Conservation (phyloP, 257 asterid genomes). For the Paraleonurus japonicus region DNA sequence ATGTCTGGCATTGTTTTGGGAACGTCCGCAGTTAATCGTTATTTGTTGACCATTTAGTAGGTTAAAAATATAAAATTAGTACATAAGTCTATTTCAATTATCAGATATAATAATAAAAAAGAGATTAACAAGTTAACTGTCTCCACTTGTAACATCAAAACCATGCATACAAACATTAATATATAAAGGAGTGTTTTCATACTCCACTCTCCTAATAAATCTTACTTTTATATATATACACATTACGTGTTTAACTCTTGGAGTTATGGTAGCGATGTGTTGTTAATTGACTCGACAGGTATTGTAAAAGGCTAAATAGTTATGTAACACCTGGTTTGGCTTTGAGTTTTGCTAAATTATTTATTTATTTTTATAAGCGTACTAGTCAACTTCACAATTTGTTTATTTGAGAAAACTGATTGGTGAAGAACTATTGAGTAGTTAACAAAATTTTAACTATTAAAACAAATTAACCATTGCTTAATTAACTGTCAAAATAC, state of each 20-base stretch:
- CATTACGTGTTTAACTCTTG: background rate
- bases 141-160: constrained; percentile 7
- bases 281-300: background rate
- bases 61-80: background rate
- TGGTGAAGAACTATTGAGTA: background rate
- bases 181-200: background rate
- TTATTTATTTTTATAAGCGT: background rate
- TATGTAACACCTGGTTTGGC: background rate
- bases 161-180: background rate
- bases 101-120: background rate
- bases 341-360: background rate
- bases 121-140: background rate
- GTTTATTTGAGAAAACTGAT: background rate
- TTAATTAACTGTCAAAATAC: background rate
- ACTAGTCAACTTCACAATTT: background rate
- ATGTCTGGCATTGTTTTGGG: background rate
- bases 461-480: background rate
- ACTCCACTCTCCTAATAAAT: background rate
- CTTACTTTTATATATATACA: no score
- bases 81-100: background rate
- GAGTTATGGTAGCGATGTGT: background rate
- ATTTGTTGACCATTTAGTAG: background rate
- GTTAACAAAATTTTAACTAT: background rate
- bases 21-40: background rate
- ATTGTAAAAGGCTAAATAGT: background rate